Conservation (phyloP, 1,139 yeast species). For the Diutina mesorugosa region DNA sequence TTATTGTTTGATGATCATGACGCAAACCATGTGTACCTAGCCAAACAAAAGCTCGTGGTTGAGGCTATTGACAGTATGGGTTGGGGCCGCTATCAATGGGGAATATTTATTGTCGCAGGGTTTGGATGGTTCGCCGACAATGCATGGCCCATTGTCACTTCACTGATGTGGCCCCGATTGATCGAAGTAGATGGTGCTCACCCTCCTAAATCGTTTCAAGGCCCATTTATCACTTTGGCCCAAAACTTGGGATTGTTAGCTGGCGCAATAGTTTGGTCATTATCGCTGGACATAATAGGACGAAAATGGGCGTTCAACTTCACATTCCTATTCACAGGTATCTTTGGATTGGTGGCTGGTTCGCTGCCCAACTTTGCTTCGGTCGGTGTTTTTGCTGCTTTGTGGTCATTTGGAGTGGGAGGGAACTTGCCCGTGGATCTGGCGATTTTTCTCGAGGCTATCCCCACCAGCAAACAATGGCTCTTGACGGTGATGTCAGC, state of each 20-base stretch:
- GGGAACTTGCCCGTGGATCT: constrained; percentile 33
- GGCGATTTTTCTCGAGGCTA: constrained; percentile 29
- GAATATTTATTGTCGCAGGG: constrained; percentile 29
- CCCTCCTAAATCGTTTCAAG: constrained; percentile 16
- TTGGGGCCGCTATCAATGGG: constrained; percentile 28
- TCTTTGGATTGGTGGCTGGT: constrained; percentile 26
- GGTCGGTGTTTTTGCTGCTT: constrained; percentile 21
- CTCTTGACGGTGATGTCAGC: constrained; percentile 28
- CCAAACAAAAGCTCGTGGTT: constrained; percentile 20
- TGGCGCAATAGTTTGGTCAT: constrained; percentile 31
- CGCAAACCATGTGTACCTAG: constrained; percentile 15
- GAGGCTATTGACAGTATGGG: constrained; percentile 27
- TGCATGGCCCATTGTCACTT: constrained; percentile 30
- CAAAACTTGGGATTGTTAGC: constrained; percentile 29
- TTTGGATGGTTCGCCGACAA: constrained; percentile 34
- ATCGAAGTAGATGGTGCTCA: constrained; percentile 26
- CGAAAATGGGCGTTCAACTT: constrained; percentile 31
- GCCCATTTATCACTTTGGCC: constrained; percentile 27
- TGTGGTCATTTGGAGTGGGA: constrained; percentile 35
- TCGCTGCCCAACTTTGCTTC: constrained; percentile 29
- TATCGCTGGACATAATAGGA: constrained; percentile 29
- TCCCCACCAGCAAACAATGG: constrained; percentile 26
- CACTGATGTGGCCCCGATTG: constrained; percentile 21
- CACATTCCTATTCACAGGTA: constrained; percentile 25
- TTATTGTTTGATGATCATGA: constrained; percentile 11